Evolutionary conservation across 805 yeast species (phyloP), one percentile per base, ranked within the genome.

Genomic region (Saccharomycopsis synnaedendra): DNA sequence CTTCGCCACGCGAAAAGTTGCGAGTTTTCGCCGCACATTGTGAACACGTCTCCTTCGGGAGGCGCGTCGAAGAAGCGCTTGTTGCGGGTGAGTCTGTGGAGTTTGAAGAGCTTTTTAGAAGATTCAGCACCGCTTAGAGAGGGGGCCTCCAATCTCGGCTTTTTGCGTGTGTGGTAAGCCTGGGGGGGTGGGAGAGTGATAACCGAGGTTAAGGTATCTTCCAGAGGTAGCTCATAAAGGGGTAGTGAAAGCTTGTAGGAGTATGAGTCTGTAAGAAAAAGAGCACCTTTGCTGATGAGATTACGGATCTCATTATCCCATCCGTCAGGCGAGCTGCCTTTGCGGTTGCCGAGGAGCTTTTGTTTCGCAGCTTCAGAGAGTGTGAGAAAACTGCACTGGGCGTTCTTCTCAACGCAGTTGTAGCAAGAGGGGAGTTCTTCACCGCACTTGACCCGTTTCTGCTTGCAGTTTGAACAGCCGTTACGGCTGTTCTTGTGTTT

Each of bases 381-480:
- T 19, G 44, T 44, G 19, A 39, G 10, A 29, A 48, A 48, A 27
- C 37, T 35, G 34, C 51, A 48, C 3, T 8, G 29, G 5, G 44
- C 8, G 34, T 48, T 41, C 29, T 40, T 39, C 27, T 48, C 51
- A 32, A 48, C 44, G 41, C 51, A 48, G 30, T 48, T 48, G 41
- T 43, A 48, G 44, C 51, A 48, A 19, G 35, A 4, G 31, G 39
- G 41, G 8, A 44, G 30, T 27, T 48, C 51, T 41, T 48, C 51
- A 33, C 51, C 51, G 19, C 51, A 48, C 35, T 48, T 48, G 7
- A 48, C 44, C 6, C 51, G n/a, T 9, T 40, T 32, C 30, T 37
- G 33, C 32, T 48, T 48, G 34, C 51, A 48, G 29, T 44, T 39
- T 11, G 28, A 9, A 31, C 51, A 48, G 4, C 51, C 51, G 29